These are phyloP conservation scores for Furcasterigmium sp. DNA, from an alignment of 2,329 filamentous ascomycete species.

Conservation along the genomic window DNA sequence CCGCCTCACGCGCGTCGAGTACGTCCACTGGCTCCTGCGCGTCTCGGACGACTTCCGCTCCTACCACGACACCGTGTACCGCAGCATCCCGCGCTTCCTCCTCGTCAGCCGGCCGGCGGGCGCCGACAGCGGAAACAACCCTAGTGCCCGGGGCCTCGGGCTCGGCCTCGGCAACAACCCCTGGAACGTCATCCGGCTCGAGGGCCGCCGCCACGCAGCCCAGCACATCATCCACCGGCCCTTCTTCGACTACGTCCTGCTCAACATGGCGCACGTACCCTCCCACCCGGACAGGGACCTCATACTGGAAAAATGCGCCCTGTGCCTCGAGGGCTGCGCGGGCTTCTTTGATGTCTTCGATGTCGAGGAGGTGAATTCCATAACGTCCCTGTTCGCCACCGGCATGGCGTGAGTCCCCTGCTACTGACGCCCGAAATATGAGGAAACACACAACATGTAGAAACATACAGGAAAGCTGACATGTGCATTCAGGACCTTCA, in stretches of 20 bases:
- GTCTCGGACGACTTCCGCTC: conserved; percentile 19
- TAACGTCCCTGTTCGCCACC: conserved; percentile 20
- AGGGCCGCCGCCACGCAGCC: conserved; percentile 21
- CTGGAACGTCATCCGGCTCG: conserved; percentile 21
- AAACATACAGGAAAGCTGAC: too few relatives aligned
- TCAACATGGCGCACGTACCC: conserved; percentile 17
- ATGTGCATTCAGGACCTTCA: conserved; percentile 15
- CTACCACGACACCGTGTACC: conserved; percentile 19
- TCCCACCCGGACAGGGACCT: conserved; percentile 15
- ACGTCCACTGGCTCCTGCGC: conserved; percentile 19
- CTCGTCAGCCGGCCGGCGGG: conserved; percentile 9
- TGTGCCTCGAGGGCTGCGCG: conserved; percentile 18
- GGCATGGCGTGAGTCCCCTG: conserved; percentile 21
- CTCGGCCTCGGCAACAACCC: conserved; percentile 20
- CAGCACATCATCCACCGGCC: conserved; percentile 24
- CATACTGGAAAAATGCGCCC: conserved; percentile 14
- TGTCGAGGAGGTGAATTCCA: conserved; percentile 15
- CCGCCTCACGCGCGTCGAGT: conserved; percentile 13
- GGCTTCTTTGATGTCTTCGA: conserved; percentile 23
- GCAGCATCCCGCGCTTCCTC: conserved; percentile 18
- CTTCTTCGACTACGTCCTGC: conserved; percentile 20
- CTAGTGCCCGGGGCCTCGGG: conserved; percentile 7
- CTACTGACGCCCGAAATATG: too few relatives aligned
- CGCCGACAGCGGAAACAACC: not conserved
- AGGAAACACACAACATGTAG: not conserved